Evolutionary conservation across 1,284 basidiomycete genomes (phyloP).

Genomic region (Meira nashicola): DNA sequence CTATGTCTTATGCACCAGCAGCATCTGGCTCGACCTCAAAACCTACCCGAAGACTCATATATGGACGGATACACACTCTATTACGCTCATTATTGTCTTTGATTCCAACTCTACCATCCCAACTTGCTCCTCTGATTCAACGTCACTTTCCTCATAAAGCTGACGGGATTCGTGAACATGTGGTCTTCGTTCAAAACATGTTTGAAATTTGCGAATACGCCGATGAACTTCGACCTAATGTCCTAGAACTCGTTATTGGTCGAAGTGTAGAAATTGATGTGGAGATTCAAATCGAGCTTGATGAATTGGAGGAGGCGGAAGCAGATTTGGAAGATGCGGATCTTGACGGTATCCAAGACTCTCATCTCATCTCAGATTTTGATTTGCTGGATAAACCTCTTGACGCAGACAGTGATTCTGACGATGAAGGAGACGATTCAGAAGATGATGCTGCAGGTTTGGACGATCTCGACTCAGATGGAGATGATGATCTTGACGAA

Average conservation of each 20-base stretch:
- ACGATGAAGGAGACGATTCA: conserved; percentile 55
- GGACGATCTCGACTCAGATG: conserved; percentile 33
- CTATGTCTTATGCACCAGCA: background rate
- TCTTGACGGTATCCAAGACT: background rate
- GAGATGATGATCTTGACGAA: conserved; percentile 29
- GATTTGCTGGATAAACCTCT: conserved; percentile 1
- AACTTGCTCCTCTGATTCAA: conserved; percentile 73
- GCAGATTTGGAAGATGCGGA: conserved; percentile 28
- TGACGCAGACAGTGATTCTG: background rate
- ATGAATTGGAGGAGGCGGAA: conserved; percentile 69
- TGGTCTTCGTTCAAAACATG: conserved; percentile 87
- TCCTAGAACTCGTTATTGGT: conserved; percentile 79
- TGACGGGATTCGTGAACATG: conserved; percentile 72
- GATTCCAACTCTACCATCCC: conserved; percentile 59
- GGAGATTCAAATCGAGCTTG: conserved; percentile 91
- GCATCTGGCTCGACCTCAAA: background rate
- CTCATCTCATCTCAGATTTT: background rate
- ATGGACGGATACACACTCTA: conserved; percentile 79
- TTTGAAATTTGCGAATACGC: conserved; percentile 82
- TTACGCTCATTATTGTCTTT: conserved; percentile 78
- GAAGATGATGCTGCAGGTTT: conserved; percentile 63
- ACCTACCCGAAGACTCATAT: conserved; percentile 70
- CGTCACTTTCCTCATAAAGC: conserved; percentile 89
- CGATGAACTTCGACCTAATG: conserved; percentile 76
- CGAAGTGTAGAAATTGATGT: conserved; percentile 92